Conservation (phyloP, 371 early-diverging fungal genomes). For the Circinella minor region DNA sequence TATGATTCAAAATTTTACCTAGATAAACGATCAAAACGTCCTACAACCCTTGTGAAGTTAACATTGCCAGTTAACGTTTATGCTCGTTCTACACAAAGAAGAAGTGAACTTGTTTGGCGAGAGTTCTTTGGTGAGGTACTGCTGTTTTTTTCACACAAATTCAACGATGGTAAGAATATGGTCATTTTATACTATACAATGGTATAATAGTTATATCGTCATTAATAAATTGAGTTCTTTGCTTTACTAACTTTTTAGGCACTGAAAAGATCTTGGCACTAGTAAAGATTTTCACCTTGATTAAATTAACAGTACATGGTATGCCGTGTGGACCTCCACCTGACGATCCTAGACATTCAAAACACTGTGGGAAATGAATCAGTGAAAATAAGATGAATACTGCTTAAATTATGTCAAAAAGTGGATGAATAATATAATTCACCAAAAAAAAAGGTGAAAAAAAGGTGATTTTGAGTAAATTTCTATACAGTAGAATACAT, state of each 20-base stretch:
- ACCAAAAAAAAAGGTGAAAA: too few species aligned
- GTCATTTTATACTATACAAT: background rate
- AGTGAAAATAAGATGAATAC: too few species aligned
- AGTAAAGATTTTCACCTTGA: background rate
- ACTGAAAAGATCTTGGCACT: constrained; percentile 2
- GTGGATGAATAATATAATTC: too few species aligned
- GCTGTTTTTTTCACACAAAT: constrained; percentile 6
- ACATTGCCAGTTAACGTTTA: background rate
- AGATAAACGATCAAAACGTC: constrained; percentile 2
- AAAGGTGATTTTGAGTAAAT: too few species aligned
- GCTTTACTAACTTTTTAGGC: background rate
- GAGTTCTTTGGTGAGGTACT: constrained; percentile 5
- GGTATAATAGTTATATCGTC: background rate
- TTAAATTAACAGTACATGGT: background rate
- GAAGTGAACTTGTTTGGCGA: background rate
- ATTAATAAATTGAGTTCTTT: background rate
- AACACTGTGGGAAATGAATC: too few species aligned
- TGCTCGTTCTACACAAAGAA: background rate
- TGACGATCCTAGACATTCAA: background rate
- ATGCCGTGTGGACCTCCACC: constrained; percentile 3
- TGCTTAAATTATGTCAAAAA: too few species aligned
- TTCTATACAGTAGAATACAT: too few species aligned
- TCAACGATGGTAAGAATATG: background rate
- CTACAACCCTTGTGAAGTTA: constrained; percentile 3
- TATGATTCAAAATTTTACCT: constrained; percentile 10